phyloP scores from a whole-genome alignment of 768 basidiomycete species.

The Hydnomerulius pinastri region DNA sequence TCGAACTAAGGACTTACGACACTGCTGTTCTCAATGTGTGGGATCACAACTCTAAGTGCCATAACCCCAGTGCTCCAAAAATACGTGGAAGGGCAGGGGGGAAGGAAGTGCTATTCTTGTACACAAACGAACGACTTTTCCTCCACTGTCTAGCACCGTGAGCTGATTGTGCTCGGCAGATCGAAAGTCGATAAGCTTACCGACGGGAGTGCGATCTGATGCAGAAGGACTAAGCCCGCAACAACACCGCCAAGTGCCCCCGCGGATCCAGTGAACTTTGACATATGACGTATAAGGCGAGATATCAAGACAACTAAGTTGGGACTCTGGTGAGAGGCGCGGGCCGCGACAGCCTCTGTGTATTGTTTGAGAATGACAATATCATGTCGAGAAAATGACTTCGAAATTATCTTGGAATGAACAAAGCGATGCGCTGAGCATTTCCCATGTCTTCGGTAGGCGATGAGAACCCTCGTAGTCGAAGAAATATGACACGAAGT shows the following conservation, averaged over 20 bases:
- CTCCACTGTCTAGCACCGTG: too few relatives aligned
- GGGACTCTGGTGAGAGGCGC: background rate
- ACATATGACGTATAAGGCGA: background rate
- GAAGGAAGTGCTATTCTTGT: too few relatives aligned
- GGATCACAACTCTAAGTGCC: background rate
- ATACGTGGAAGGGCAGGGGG: background rate
- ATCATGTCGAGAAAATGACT: too few relatives aligned
- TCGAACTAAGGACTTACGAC: background rate
- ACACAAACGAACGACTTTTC: too few relatives aligned
- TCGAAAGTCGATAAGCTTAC: background rate
- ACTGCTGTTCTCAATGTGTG: background rate
- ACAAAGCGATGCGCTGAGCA: background rate
- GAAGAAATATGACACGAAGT: background rate
- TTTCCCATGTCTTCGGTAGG: background rate
- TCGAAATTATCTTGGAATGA: background rate
- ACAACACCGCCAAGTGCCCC: slow-evolving; percentile 11
- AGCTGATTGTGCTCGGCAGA: background rate
- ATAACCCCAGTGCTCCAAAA: background rate
- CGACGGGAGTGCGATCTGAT: background rate
- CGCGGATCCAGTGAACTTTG: slow-evolving; percentile 3
- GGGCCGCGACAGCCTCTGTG: background rate
- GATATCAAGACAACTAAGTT: background rate
- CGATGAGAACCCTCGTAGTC: background rate
- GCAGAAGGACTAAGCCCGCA: background rate
- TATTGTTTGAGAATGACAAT: too few relatives aligned